Evolutionary conservation across 2,329 filamentous ascomycete species (phyloP), one percentile per base, ranked within the genome.

Genomic region (Aphanoascus verrucosus): DNA sequence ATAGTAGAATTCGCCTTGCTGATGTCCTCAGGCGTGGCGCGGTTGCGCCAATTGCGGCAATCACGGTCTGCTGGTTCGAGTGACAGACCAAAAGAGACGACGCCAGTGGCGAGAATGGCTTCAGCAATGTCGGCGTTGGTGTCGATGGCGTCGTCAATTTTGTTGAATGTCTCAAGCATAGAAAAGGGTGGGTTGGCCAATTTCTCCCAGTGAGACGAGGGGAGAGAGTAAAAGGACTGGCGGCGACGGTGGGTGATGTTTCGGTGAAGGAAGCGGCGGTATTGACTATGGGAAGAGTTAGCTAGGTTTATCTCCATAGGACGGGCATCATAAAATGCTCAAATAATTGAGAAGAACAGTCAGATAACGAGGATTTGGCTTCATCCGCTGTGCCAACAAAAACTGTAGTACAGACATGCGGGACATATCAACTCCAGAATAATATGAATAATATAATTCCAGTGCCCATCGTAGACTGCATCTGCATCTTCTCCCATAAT

Each of bases 1-100:
- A 98, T 77, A 1, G 90, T 97, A 63, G 88, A 94, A 57, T 89
- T 81, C 1, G 91, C 90, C 70, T 97, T 98, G 65, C 94, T 88
- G 51, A 94, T 74, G 63, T 97, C 91, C 19, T 75, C 74, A 23
- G 81, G 71, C 42, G 83, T 90, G 12, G 89, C 85, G 32, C 80
- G 75, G 3, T 81, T 83, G 17, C 80, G 76, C 84, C 89, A 90
- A 43, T 83, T 76, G 35, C 72, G 69, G 0, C 71, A 67, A 50
- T 72, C 68, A 17, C 69, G 65, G 7, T 67, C 61, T 32, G 66
- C 63, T 2, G 66, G 66, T 40, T 65, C 52, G 31, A 59, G 57
- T 42, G 74, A 61, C n/a, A 82, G 69, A 17, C 77, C 76, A 61
- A 94, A 93, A 3, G 83, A 82, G 44, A 76, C 68, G 6, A 91